A percentile compares a stretch with the other conserved stretches of the same genome.
Conservation (phyloP, 116 monocot genomes). For the Cymodocea nodosa region DNA sequence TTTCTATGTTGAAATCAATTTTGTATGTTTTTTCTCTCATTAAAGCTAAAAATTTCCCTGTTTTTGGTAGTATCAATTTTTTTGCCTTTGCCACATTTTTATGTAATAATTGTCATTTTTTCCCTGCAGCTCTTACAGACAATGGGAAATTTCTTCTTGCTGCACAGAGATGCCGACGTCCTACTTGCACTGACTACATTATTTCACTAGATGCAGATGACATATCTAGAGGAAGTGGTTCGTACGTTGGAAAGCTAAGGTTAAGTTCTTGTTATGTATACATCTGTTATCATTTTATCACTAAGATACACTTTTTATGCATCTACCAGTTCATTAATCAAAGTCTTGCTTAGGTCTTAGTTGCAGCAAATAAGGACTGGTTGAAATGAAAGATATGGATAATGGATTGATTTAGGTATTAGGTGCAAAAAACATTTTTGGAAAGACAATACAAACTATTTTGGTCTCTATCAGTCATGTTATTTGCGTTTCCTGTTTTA, state of each 20-base stretch:
- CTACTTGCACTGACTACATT: constrained; percentile 77
- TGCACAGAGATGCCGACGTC: constrained; percentile 60
- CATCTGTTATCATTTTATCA: background rate
- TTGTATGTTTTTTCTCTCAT: too few species aligned
- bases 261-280: constrained; percentile 1
- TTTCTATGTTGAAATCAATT: too few species aligned
- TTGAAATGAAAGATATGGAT: too few species aligned
- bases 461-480: too few species aligned
- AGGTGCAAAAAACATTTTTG: too few species aligned
- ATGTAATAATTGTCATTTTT: background rate
- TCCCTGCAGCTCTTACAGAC: constrained; percentile 56
- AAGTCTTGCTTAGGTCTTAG: too few species aligned
- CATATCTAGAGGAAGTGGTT: constrained; percentile 60
- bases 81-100: background rate
- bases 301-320: background rate
- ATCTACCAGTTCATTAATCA: background rate
- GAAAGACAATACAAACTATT: too few species aligned
- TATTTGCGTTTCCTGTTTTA: too few species aligned
- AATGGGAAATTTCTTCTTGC: constrained; percentile 82
- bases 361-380: too few species aligned
- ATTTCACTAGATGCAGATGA: constrained; percentile 64
- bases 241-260: constrained; percentile 80
- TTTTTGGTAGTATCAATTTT: background rate
- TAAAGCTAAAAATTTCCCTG: too few species aligned
- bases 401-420: too few species aligned